phyloP scores from a whole-genome alignment of 805 yeast genomes.

The Yamadazyma philogaea region DNA sequence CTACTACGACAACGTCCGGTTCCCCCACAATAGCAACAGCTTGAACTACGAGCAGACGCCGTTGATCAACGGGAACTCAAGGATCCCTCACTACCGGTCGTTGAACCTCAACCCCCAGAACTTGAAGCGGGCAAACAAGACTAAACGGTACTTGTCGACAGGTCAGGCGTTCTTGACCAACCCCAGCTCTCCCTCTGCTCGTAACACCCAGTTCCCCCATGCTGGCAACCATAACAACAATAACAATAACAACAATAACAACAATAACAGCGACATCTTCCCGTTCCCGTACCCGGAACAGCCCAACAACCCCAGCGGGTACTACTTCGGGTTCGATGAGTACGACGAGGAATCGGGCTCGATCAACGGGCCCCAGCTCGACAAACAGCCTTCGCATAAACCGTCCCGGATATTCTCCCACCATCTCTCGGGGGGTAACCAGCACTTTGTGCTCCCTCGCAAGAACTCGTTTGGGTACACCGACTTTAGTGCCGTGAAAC shows the following conservation, averaged over 20 bases:
- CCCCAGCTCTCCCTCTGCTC: constrained; percentile 11
- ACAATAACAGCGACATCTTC: constrained; percentile 23
- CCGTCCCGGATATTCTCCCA: constrained; percentile 15
- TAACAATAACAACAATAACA: neutral
- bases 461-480: constrained; percentile 21
- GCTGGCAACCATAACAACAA: neutral
- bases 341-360: constrained; percentile 31
- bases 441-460: constrained; percentile 29
- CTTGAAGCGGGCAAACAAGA: constrained; percentile 20
- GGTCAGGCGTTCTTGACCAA: constrained; percentile 18
- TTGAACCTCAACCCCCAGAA: constrained; percentile 32
- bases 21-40: constrained; percentile 28
- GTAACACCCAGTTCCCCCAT: neutral
- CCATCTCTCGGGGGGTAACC: constrained; percentile 20
- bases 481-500: constrained; percentile 24
- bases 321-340: constrained; percentile 39
- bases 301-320: constrained; percentile 19
- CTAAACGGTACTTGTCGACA: constrained; percentile 37
- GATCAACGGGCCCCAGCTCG: constrained; percentile 12
- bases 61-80: constrained; percentile 25
- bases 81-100: constrained; percentile 41
- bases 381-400: constrained; percentile 15
- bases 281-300: constrained; percentile 36
- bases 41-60: constrained; percentile 28
- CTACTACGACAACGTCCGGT: constrained; percentile 41